Conservation (phyloP, 495 filamentous ascomycete genomes). For the Neurospora intermedia region DNA sequence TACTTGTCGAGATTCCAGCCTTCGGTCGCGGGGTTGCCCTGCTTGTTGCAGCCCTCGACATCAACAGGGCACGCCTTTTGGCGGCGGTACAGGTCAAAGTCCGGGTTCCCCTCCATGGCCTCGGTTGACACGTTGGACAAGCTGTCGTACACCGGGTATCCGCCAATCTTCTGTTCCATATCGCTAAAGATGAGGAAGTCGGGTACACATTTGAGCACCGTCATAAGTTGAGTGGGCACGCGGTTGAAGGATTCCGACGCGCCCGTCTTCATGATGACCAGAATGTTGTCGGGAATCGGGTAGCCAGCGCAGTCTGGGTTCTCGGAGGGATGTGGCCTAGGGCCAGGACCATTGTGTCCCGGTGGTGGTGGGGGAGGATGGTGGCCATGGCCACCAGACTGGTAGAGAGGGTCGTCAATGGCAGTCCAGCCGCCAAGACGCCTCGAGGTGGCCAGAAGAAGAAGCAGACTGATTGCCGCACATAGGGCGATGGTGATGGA, state of each 20-base stretch:
- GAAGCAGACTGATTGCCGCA: slow-evolving; percentile 13
- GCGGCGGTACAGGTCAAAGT: slow-evolving; percentile 46
- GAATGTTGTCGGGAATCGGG: slow-evolving; percentile 28
- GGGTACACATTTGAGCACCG: slow-evolving; percentile 37
- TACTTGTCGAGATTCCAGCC: slow-evolving; percentile 43
- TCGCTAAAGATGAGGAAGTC: slow-evolving; percentile 51
- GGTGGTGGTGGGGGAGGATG: not conserved
- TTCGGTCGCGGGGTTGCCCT: slow-evolving; percentile 18
- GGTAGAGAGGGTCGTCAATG: slow-evolving; percentile 10
- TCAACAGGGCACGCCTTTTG: slow-evolving; percentile 33
- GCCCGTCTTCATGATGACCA: slow-evolving; percentile 48
- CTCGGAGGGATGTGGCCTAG: not conserved
- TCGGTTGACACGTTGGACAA: slow-evolving; percentile 33
- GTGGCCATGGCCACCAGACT: not conserved
- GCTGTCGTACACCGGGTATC: slow-evolving; percentile 40
- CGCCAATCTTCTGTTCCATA: slow-evolving; percentile 38
- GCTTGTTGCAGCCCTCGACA: slow-evolving; percentile 31
- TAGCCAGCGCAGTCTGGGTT: slow-evolving; percentile 23
- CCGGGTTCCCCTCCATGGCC: slow-evolving; percentile 25
- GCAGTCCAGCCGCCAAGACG: slow-evolving; percentile 19
- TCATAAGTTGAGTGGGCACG: slow-evolving; percentile 46
- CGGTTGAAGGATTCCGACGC: slow-evolving; percentile 41
- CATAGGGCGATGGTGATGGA: slow-evolving; percentile 7
- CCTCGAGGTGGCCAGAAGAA: slow-evolving; percentile 19
- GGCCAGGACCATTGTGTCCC: not conserved